phyloP scores from a whole-genome alignment of 129 eudicot species.

The Kitagawia praeruptora region DNA sequence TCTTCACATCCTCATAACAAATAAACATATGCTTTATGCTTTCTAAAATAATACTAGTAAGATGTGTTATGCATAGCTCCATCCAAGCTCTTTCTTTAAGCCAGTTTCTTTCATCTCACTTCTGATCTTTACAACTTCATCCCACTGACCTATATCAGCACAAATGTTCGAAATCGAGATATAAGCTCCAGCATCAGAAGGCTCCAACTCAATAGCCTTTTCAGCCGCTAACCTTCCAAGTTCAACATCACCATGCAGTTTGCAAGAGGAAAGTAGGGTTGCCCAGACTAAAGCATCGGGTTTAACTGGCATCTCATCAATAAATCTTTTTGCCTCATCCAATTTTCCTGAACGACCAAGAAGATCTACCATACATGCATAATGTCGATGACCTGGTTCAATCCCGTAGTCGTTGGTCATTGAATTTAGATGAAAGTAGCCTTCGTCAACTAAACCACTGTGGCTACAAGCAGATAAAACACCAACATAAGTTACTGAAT shows the following conservation, averaged over 20 bases:
- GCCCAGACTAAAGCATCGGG: conserved; percentile 72
- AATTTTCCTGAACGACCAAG: conserved; percentile 72
- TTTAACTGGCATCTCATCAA: conserved; percentile 50
- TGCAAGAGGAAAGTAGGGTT: conserved; percentile 72
- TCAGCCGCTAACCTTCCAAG: conserved; percentile 66
- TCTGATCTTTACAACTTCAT: conserved; percentile 54
- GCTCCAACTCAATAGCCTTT: conserved; percentile 56
- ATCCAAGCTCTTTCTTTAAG: conserved; percentile 61
- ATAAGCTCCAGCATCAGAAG: conserved; percentile 50
- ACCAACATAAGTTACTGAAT: conserved; percentile 61
- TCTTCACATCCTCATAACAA: neutral
- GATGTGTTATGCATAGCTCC: conserved; percentile 35
- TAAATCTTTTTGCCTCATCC: conserved; percentile 60
- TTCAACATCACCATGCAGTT: conserved; percentile 63
- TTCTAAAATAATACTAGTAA: neutral
- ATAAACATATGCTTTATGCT: neutral
- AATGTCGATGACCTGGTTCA: conserved; percentile 58
- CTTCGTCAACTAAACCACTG: conserved; percentile 70
- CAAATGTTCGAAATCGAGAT: conserved; percentile 62
- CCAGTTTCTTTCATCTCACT: conserved; percentile 51
- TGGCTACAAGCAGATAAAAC: conserved; percentile 89
- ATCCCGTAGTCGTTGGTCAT: conserved; percentile 64
- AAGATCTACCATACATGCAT: conserved; percentile 78
- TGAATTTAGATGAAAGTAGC: conserved; percentile 46
- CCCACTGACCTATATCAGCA: conserved; percentile 79